Conservation (phyloP, 495 filamentous ascomycete genomes). For the Daldinia childiae region DNA sequence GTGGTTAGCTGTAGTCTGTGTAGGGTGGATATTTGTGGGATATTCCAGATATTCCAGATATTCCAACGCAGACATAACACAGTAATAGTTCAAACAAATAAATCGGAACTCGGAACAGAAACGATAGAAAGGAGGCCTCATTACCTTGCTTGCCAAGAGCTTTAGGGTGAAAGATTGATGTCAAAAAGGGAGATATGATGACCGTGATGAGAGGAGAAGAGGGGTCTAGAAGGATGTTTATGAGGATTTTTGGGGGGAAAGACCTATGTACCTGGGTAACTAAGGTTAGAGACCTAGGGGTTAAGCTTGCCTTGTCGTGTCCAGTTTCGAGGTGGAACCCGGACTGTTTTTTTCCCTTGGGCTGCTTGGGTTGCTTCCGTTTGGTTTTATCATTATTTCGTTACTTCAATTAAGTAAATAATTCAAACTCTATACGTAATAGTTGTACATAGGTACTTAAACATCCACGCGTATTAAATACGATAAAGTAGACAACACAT, state of each 20-base stretch:
- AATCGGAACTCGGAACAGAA: slow-evolving; percentile 31
- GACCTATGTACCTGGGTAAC: no score
- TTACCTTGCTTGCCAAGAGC: slow-evolving; percentile 35
- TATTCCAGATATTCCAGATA: slow-evolving; percentile 21
- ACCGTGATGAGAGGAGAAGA: slow-evolving; percentile 19
- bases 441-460: neutral
- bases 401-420: neutral
- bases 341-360: slow-evolving; percentile 6
- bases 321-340: slow-evolving; percentile 14
- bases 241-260: neutral
- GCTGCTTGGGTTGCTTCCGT: neutral
- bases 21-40: slow-evolving; percentile 8
- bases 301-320: neutral
- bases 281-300: neutral
- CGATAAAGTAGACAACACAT: slow-evolving; percentile 5
- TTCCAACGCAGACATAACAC: slow-evolving; percentile 15
- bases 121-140: slow-evolving; percentile 34
- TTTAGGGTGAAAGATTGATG: slow-evolving; percentile 31
- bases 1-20: neutral
- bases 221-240: slow-evolving; percentile 25
- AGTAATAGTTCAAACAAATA: slow-evolving; percentile 2
- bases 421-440: neutral
- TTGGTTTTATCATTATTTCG: neutral
- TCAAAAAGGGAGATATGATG: slow-evolving; percentile 23
- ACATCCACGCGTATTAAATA: neutral